Evolutionary conservation across 331 rosid species (phyloP).

Genomic region (Arachis monticola): DNA sequence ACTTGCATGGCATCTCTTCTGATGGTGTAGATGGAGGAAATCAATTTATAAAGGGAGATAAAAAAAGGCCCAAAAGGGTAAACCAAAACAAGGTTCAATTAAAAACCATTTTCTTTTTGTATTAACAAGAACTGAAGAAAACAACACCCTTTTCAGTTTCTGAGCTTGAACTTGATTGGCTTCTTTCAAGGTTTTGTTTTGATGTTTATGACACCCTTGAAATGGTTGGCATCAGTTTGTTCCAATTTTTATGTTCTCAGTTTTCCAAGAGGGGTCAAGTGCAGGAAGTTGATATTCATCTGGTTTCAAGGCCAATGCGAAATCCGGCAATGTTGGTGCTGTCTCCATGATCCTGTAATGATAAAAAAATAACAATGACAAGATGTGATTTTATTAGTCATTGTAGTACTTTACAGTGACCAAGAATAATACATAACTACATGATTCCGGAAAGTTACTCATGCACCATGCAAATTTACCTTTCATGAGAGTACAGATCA

Average conservation of each 20-base stretch:
- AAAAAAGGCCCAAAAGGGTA: conserved; percentile 1
- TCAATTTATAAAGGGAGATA: conserved; percentile 14
- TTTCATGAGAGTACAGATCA: conserved; percentile 80
- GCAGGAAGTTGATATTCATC: conserved; percentile 94
- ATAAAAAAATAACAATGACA: neutral
- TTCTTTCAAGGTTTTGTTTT: conserved; percentile 22
- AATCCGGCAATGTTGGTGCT: conserved; percentile 97
- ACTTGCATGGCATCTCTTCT: conserved; percentile 36
- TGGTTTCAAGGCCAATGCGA: conserved; percentile 92
- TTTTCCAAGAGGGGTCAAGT: conserved; percentile 73
- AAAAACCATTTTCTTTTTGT: conserved; percentile 28
- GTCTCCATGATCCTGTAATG: conserved; percentile 86
- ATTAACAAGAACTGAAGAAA: conserved; percentile 46
- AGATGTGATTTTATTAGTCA: conserved; percentile 16
- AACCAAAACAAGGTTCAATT: neutral
- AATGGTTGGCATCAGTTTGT: conserved; percentile 52
- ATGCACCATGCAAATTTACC: conserved; percentile 53
- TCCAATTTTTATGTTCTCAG: conserved; percentile 64
- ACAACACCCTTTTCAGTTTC: conserved; percentile 35
- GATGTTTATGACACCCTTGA: conserved; percentile 54
- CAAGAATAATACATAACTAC: conserved; percentile 6
- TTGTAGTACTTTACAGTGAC: conserved; percentile 20
- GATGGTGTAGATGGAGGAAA: conserved; percentile 28
- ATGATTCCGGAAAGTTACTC: neutral
- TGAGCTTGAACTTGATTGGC: conserved; percentile 35